Percentiles rank a stretch among this genome's conserved stretches.
phyloP scores from a whole-genome alignment of 441 rosid species.

The Mallotus japonicus region DNA sequence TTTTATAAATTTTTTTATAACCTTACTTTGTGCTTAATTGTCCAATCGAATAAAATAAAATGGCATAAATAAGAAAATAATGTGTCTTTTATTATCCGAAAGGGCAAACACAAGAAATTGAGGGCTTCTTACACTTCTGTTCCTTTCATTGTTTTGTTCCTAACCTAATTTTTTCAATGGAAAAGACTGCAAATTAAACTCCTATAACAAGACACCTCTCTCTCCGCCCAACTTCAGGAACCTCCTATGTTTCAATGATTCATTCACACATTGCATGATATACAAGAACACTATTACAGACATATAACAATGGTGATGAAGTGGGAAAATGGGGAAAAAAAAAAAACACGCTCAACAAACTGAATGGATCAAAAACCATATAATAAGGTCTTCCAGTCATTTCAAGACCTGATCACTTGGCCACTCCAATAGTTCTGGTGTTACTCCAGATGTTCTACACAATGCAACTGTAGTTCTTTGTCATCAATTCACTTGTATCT shows the following conservation, averaged over 20 bases:
- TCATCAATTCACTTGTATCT: constrained; percentile 15
- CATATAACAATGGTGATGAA: neutral
- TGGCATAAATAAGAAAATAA: neutral
- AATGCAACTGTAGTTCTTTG: constrained; percentile 18
- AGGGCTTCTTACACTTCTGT: neutral
- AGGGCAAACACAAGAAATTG: neutral
- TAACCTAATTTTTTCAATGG: neutral
- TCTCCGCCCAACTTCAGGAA: constrained; percentile 13
- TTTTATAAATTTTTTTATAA: too few relatives aligned
- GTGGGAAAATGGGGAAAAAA: neutral
- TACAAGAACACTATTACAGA: constrained; percentile 13
- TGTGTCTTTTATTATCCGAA: neutral
- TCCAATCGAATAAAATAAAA: neutral
- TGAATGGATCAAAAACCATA: constrained; percentile 13
- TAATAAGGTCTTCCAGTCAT: constrained; percentile 14
- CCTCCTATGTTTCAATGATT: neutral
- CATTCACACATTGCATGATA: constrained; percentile 7
- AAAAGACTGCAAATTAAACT: neutral
- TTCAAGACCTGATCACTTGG: constrained; percentile 19
- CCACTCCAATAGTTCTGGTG: constrained; percentile 16
- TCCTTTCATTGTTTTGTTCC: neutral
- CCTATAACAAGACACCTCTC: neutral
- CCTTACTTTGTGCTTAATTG: too few relatives aligned
- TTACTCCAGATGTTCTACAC: constrained; percentile 14
- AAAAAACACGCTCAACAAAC: constrained; percentile 18